A percentile compares a stretch with the other conserved stretches of the same genome.
These are phyloP conservation scores for Phialophora chinensis DNA, from an alignment of 2,329 filamentous ascomycete species.

Conservation along the genomic window DNA sequence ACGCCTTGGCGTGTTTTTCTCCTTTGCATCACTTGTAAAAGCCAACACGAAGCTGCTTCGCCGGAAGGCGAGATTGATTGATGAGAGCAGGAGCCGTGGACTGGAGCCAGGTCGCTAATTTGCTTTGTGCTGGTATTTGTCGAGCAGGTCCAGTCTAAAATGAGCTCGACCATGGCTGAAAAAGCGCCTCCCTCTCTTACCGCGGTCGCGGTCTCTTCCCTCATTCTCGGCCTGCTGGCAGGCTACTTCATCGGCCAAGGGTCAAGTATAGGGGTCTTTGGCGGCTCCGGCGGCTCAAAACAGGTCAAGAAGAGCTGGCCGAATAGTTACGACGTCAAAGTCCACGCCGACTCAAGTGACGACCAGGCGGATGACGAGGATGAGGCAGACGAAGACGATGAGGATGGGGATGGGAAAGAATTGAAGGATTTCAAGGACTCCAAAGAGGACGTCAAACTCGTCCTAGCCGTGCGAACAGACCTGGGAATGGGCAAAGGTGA, in stretches of 20 bases:
- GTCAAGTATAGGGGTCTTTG: slow-evolving; percentile 73
- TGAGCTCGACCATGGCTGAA: slow-evolving; percentile 32
- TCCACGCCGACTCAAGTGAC: slow-evolving; percentile 52
- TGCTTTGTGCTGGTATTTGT: background rate
- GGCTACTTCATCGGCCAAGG: slow-evolving; percentile 76
- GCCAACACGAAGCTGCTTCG: background rate
- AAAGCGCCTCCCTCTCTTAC: slow-evolving; percentile 37
- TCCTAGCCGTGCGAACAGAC: slow-evolving; percentile 90
- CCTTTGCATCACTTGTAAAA: background rate
- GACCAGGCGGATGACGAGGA: slow-evolving; percentile 45
- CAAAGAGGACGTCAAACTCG: slow-evolving; percentile 88
- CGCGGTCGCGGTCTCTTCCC: slow-evolving; percentile 37
- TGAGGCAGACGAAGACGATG: slow-evolving; percentile 59
- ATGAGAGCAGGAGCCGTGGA: slow-evolving; percentile 2
- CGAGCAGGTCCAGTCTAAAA: background rate
- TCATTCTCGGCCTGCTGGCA: slow-evolving; percentile 67
- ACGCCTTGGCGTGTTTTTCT: slow-evolving; percentile 18
- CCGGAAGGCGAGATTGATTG: background rate
- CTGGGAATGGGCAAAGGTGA: slow-evolving; percentile 96
- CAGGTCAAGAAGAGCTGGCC: slow-evolving; percentile 53
- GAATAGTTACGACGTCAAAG: slow-evolving; percentile 61
- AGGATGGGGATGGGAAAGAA: slow-evolving; percentile 63
- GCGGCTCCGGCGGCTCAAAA: slow-evolving; percentile 38
- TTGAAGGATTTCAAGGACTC: slow-evolving; percentile 58
- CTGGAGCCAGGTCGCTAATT: background rate